These are phyloP conservation scores for Daedaleopsis nitida DNA, from an alignment of 768 basidiomycete species.

Conservation along the genomic window DNA sequence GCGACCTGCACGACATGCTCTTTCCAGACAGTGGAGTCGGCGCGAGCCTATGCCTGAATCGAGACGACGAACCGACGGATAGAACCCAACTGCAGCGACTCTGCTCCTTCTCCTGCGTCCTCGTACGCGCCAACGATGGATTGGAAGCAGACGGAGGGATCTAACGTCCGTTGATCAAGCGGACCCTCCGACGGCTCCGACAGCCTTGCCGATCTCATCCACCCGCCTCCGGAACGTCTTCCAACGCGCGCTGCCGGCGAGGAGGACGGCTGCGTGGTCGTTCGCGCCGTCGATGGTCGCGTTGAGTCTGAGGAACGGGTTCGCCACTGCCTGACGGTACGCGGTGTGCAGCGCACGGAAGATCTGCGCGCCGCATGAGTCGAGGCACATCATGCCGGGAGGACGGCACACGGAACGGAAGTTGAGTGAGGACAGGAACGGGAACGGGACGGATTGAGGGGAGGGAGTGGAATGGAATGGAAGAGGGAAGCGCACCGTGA, in stretches of 20 bases:
- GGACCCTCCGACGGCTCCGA: slow-evolving; percentile 41
- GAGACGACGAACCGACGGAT: slow-evolving; percentile 21
- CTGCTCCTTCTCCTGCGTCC: not conserved
- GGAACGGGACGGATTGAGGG: not conserved
- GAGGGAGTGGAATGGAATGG: not conserved
- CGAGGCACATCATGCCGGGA: not conserved
- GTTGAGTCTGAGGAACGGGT: slow-evolving; percentile 81
- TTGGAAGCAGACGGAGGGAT: not conserved
- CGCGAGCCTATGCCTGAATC: slow-evolving; percentile 19
- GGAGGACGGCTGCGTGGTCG: slow-evolving; percentile 58
- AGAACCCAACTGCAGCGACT: too few relatives aligned
- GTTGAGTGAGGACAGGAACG: too few relatives aligned
- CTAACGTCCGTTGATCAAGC: not conserved
- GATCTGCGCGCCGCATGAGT: slow-evolving; percentile 47
- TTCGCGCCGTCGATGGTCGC: slow-evolving; percentile 45
- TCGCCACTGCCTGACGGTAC: slow-evolving; percentile 80
- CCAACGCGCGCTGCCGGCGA: slow-evolving; percentile 67
- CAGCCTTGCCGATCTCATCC: slow-evolving; percentile 71
- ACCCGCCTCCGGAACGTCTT: slow-evolving; percentile 68
- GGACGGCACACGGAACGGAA: too few relatives aligned
- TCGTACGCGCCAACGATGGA: not conserved
- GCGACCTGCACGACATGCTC: slow-evolving; percentile 9
- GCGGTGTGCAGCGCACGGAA: slow-evolving; percentile 91
- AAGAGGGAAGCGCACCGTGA: slow-evolving; percentile 52
- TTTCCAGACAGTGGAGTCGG: slow-evolving; percentile 19